Base-by-base conservation (phyloP, 225 moss, liverwort and hornwort species). In the Pleurozium schreberi region DNA sequence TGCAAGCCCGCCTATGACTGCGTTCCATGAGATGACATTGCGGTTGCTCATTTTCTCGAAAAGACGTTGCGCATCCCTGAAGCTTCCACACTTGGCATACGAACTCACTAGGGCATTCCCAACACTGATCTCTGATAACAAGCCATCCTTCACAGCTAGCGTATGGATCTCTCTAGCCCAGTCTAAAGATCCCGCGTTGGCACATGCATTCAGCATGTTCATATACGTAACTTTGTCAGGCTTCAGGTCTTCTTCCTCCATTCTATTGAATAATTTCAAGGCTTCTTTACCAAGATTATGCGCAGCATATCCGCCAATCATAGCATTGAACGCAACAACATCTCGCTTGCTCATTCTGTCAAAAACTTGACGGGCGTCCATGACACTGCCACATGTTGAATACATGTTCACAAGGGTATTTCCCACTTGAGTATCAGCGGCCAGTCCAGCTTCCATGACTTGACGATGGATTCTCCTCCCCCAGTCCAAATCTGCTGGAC, bases 71-170 rank as follows among this genome's bases (percentile, higher is more conserved):
- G 94, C 92, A 82, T 92, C 94, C 47, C 36, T 55, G 75, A 94
- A 67, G 92, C 92, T 93, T 84, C 94, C 94, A 90, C 94, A 93
- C 82, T 89, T 94, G 31, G 93, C 89, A 73, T 92, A 94, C 47
- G 90, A 89, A 88, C 88, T 88, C 42, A 88, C 83, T 52, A 94
- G 74, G 20, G 90, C 90, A 86, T 93, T 93, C 80, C 79, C 94
- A 34, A 93, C 89, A 74, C 90, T 88, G 42, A 68, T 85, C 47
- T 91, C 90, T 40, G 85, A 82, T 19, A 82, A 20, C 19, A 85
- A 79, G 28, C 83, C 89, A 67, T 85, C 93, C 61, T 90, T 87
- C 87, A 84, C 66, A 42, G 84, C 87, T 63, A 74, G 85, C 22
- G 57, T 62, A 47, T 93, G 89, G 40, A 93, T 92, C 83, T 88